phyloP scores from a whole-genome alignment of 208 protist species.

The Crithidia sp. region DNA sequence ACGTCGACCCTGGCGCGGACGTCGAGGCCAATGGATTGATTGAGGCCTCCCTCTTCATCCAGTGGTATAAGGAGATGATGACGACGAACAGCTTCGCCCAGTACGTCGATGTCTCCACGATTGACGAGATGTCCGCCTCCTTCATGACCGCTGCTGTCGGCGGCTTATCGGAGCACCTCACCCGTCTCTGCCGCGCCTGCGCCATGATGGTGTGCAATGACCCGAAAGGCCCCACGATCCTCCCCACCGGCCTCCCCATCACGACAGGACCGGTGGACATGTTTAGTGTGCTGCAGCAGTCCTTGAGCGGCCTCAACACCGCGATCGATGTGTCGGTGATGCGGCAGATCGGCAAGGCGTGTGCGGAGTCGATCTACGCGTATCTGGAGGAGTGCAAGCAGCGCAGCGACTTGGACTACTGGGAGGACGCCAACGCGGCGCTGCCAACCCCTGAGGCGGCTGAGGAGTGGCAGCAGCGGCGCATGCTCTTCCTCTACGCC shows the following conservation, averaged over 20 bases:
- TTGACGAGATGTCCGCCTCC: conserved; percentile 69
- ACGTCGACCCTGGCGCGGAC: conserved; percentile 52
- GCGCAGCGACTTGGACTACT: conserved; percentile 84
- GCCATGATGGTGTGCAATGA: conserved; percentile 69
- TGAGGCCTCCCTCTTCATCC: conserved; percentile 81
- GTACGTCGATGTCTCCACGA: conserved; percentile 61
- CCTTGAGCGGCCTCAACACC: conserved; percentile 70
- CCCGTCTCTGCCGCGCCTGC: conserved; percentile 74
- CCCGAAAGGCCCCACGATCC: conserved; percentile 54
- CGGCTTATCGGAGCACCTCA: conserved; percentile 77
- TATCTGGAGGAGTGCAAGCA: conserved; percentile 82
- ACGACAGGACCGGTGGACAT: conserved; percentile 87
- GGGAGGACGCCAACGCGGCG: conserved; percentile 70
- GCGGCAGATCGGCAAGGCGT: conserved; percentile 77
- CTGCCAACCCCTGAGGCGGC: conserved; percentile 25
- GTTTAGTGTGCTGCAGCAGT: conserved; percentile 88
- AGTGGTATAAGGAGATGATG: conserved; percentile 89
- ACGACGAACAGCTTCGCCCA: conserved; percentile 62
- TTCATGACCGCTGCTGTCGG: conserved; percentile 81
- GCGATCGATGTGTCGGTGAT: conserved; percentile 76
- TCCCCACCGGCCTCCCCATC: conserved; percentile 63
- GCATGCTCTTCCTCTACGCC: conserved; percentile 83
- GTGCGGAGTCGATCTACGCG: conserved; percentile 72
- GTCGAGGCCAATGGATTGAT: conserved; percentile 76
- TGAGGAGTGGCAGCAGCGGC: conserved; percentile 77